Conservation (phyloP, 2,329 filamentous ascomycete genomes). For the Seiridium cupressi region DNA sequence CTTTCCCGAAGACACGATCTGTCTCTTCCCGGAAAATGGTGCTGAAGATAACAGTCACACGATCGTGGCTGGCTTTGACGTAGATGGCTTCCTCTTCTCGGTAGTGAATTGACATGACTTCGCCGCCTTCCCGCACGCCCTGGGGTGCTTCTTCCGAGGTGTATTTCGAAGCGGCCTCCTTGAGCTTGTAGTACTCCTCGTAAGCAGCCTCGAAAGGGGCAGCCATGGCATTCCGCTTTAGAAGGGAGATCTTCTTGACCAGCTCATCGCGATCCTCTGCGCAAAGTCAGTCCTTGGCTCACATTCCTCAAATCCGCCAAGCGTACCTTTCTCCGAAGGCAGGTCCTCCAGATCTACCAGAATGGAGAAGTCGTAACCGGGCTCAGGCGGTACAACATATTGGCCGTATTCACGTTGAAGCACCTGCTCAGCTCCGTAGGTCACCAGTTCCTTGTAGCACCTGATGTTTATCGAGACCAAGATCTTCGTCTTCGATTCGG, state of each 20-base stretch:
- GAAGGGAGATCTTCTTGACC: conserved; percentile 79
- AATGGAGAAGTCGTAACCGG: conserved; percentile 94
- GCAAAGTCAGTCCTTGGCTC: background rate
- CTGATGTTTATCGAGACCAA: conserved; percentile 92
- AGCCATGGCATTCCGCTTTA: conserved; percentile 99
- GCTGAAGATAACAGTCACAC: conserved; percentile 98
- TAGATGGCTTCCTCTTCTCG: conserved; percentile 98
- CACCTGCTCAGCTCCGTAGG: conserved; percentile 89
- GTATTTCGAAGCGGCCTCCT: conserved; percentile 87
- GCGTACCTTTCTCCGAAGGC: conserved; percentile 73
- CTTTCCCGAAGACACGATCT: conserved; percentile 94
- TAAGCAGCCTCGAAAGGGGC: conserved; percentile 98
- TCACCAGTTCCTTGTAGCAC: conserved; percentile 88
- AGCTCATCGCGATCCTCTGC: conserved; percentile 82
- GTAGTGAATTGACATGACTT: conserved; percentile 96
- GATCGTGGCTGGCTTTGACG: conserved; percentile 94
- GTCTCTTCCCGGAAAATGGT: conserved; percentile 98
- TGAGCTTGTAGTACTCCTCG: conserved; percentile 82
- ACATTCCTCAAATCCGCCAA: background rate
- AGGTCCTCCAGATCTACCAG: conserved; percentile 84
- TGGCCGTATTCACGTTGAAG: conserved; percentile 92
- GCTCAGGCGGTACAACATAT: conserved; percentile 84
- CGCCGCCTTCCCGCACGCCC: conserved; percentile 82
- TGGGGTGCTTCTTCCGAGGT: conserved; percentile 93
- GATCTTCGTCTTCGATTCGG: conserved; percentile 90